Conservation (phyloP, 805 yeast species). For the Candida sanyiensis region DNA sequence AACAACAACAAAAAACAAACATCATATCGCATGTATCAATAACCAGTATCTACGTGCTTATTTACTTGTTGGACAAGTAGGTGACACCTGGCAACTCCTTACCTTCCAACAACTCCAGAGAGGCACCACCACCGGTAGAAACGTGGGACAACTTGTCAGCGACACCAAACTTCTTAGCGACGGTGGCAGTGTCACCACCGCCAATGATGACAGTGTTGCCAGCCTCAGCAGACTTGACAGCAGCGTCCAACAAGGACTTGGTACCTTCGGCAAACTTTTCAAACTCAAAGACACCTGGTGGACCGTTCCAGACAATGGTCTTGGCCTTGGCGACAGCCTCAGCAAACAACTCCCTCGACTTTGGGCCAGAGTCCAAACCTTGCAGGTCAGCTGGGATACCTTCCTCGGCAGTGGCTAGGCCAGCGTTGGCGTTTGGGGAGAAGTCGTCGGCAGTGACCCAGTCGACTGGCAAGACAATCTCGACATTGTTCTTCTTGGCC, state of each 20-base stretch:
- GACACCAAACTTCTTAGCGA: constrained; percentile 96
- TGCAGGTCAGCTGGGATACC: constrained; percentile 95
- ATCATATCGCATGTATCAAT: not conserved
- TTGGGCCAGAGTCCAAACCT: constrained; percentile 96
- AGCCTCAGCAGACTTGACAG: constrained; percentile 75
- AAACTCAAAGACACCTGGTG: constrained; percentile 99
- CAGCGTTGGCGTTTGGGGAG: constrained; percentile 83
- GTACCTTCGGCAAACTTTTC: constrained; percentile 90
- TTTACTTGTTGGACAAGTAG: constrained; percentile 73
- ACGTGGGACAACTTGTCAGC: constrained; percentile 96
- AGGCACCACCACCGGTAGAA: constrained; percentile 99
- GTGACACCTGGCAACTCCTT: constrained; percentile 97
- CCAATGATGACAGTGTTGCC: constrained; percentile 93
- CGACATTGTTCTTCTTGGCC: constrained; percentile 94
- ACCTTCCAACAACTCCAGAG: constrained; percentile 97
- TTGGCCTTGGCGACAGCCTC: constrained; percentile 85
- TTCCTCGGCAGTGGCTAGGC: constrained; percentile 76
- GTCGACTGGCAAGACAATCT: constrained; percentile 91
- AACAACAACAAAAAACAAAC: too few species aligned
- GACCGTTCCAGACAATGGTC: constrained; percentile 99
- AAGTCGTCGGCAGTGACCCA: constrained; percentile 94
- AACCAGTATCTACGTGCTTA: not conserved
- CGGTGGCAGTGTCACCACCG: constrained; percentile 99
- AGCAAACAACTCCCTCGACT: constrained; percentile 73
- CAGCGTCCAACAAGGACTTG: constrained; percentile 81